phyloP scores from a whole-genome alignment of 2,329 filamentous ascomycete species.

The Fusarium miscanthi region DNA sequence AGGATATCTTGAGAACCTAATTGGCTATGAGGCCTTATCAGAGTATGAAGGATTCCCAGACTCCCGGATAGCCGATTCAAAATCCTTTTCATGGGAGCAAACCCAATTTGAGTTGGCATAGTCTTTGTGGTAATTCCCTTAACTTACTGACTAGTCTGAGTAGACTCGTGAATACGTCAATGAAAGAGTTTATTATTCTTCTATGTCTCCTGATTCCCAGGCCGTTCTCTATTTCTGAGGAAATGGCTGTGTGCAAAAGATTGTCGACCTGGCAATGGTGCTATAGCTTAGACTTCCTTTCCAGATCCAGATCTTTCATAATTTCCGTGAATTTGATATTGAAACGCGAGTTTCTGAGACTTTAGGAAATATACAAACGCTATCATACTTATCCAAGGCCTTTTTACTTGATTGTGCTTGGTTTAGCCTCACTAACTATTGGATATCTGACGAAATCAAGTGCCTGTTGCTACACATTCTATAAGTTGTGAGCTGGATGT shows the following conservation, averaged over 20 bases:
- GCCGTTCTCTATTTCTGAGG: no score
- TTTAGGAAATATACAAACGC: fast-evolving
- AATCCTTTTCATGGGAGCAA: neutral
- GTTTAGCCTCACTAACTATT: fast-evolving
- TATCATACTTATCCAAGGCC: neutral
- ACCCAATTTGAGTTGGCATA: neutral
- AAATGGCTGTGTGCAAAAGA: neutral
- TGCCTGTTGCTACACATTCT: neutral
- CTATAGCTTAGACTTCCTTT: neutral
- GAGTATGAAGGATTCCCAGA: neutral
- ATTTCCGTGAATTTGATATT: neutral
- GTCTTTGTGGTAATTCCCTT: neutral
- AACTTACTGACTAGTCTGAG: neutral
- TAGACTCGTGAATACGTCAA: neutral
- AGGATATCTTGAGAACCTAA: neutral
- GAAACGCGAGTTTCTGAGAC: neutral
- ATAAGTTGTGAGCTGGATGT: no score
- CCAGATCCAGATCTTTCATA: neutral
- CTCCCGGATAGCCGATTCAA: fast-evolving
- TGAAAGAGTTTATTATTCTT: neutral
- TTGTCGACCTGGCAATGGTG: neutral
- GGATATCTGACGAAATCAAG: neutral
- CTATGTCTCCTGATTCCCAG: neutral
- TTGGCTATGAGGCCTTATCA: neutral
- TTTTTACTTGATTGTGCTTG: neutral